Evolutionary conservation across 2,329 filamentous ascomycete species (phyloP).

Genomic region (Xylaria multiplex): DNA sequence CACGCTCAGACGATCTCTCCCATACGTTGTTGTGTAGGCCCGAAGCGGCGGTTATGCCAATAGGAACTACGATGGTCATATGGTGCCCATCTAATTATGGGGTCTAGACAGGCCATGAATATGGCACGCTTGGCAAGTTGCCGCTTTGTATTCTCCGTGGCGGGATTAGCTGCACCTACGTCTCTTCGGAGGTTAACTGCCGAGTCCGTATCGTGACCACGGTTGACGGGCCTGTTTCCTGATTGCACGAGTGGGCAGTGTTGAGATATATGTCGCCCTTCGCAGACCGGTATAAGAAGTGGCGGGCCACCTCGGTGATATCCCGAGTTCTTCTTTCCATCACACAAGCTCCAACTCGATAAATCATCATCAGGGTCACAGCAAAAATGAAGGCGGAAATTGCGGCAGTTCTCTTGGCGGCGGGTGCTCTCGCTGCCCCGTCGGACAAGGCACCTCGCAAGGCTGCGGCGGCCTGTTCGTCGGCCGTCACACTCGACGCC

Average conservation of each 20-base stretch:
- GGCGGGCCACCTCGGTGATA: conserved; percentile 27
- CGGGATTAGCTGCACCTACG: conserved; percentile 39
- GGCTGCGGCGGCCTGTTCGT: conserved; percentile 41
- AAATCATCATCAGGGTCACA: conserved; percentile 39
- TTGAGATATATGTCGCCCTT: conserved; percentile 16
- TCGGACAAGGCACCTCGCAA: conserved; percentile 39
- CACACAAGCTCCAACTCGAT: conserved; percentile 41
- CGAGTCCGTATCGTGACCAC: conserved; percentile 45
- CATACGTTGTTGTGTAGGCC: conserved; percentile 42
- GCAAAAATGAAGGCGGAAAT: conserved; percentile 48
- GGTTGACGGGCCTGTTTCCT: conserved; percentile 48
- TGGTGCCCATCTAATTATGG: conserved; percentile 26
- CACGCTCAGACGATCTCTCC: conserved; percentile 33
- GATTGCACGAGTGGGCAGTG: conserved; percentile 38
- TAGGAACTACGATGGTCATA: conserved; percentile 40
- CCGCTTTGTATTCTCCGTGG: conserved; percentile 41
- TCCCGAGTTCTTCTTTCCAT: conserved; percentile 33
- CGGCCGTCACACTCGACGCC: conserved; percentile 48
- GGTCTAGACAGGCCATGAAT: conserved; percentile 33
- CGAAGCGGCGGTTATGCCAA: conserved; percentile 43
- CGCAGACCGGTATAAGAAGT: conserved; percentile 44
- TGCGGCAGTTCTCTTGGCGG: conserved; percentile 44
- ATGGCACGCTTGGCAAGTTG: conserved; percentile 26
- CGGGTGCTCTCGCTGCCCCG: conserved; percentile 46
- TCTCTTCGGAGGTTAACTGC: conserved; percentile 47